Evolutionary conservation across 2,329 filamentous ascomycete species (phyloP), one percentile per base, ranked within the genome.

Genomic region (Phialophora verrucosa): DNA sequence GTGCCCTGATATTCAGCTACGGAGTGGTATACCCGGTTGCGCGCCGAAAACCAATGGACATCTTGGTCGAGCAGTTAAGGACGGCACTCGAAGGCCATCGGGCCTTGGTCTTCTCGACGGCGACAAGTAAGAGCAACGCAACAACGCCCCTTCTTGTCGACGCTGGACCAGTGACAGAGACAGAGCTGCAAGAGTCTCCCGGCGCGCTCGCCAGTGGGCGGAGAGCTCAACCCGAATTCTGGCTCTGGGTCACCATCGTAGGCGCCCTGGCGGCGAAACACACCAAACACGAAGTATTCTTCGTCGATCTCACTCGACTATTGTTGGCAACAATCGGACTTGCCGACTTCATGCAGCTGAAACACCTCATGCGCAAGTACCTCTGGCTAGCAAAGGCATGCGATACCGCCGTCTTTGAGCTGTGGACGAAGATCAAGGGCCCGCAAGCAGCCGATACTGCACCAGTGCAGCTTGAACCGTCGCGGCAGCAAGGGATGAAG

Each of bases 1-100:
- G 49, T 12, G 47, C 44, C 12, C 32, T 66, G 44, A 55, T 59
- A 10, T 66, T 66, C 59, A 62, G 59, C 38, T 66, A 58, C 38
- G 64, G 64, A 11, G 64, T 62, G 11, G 38, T 66, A 23, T 66
- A 58, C 27, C 64, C 64, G 4, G 42, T 66, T 10, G 59, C 64
- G n/a, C 17, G 35, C 1, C 59, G 27, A 25, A 27, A 31, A 27
- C 59, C 59, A 5, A 23, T 66, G 53, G 25, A 53, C 7, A 10
- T 35, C 7, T 47, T 62, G 20, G 54, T 35, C 17, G 31, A 23
- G 25, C 53, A 54, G 47, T 42, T 62, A 7, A 51, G 49, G 20
- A 31, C 7, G 11, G 44, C 23, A 7, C 11, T 62, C 4, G 44
- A 59, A 47, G 14, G 25, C 23, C 38, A 31, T 47, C 20, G 25